These are phyloP conservation scores for Boletus vermiculosoides DNA, from an alignment of 768 basidiomycete species.

Conservation along the genomic window DNA sequence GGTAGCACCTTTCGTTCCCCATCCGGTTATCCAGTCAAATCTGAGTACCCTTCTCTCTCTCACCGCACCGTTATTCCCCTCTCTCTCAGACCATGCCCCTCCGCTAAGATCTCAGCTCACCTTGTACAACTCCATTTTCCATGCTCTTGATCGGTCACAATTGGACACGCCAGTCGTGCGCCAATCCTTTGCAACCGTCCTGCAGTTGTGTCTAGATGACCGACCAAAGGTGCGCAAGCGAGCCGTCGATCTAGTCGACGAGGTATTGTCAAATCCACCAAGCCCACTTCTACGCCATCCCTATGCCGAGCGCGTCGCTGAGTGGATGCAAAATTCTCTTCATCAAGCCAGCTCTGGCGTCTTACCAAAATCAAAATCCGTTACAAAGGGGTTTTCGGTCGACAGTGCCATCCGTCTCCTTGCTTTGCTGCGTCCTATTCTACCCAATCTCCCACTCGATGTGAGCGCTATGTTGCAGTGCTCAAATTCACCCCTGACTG, in stretches of 20 bases:
- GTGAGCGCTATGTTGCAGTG: slow-evolving; percentile 45
- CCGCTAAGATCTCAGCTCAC: slow-evolving; percentile 84
- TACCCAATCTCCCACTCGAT: slow-evolving; percentile 59
- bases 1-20: slow-evolving; percentile 51
- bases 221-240: slow-evolving; percentile 93
- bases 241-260: slow-evolving; percentile 82
- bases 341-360: slow-evolving; percentile 63
- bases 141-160: slow-evolving; percentile 67
- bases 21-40: slow-evolving; percentile 78
- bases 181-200: slow-evolving; percentile 80
- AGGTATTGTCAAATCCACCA: slow-evolving; percentile 74
- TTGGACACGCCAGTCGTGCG: slow-evolving; percentile 67
- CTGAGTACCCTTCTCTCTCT: slow-evolving; percentile 67
- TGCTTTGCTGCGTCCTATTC: slow-evolving; percentile 63
- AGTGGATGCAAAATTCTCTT: slow-evolving; percentile 72
- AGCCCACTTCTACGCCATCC: slow-evolving; percentile 79
- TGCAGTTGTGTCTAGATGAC: slow-evolving; percentile 81
- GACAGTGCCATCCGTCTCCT: slow-evolving; percentile 81
- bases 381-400: slow-evolving; percentile 52
- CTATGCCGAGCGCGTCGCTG: slow-evolving; percentile 76
- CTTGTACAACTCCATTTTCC: slow-evolving; percentile 67
- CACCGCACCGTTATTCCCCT: slow-evolving; percentile 76
- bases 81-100: slow-evolving; percentile 63
- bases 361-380: slow-evolving; percentile 55
- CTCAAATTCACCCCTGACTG: slow-evolving; percentile 13